Percentiles rank a stretch among this genome's conserved stretches.
Evolutionary conservation across 495 filamentous ascomycete species (phyloP).

Genomic region (Neurospora terricola): DNA sequence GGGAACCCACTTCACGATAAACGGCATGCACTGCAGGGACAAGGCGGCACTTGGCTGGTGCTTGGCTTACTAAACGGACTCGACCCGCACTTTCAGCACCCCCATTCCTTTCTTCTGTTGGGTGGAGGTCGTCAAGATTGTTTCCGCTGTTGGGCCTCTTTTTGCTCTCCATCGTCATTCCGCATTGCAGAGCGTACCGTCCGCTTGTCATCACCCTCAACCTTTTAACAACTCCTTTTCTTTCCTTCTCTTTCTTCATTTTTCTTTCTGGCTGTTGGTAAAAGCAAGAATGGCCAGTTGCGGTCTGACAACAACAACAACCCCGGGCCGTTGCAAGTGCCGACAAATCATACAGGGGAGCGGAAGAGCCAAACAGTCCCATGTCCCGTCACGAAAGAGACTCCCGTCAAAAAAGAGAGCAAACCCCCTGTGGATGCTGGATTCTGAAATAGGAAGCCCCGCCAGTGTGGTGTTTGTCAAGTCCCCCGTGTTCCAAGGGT

Average conservation of each 20-base stretch:
- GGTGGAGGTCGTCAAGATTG: not conserved
- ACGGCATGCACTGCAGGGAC: not conserved
- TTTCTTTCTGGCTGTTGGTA: not conserved
- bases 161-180: not conserved
- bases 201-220: not conserved
- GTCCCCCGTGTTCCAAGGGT: not conserved
- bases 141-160: not conserved
- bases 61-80: not conserved
- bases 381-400: not conserved
- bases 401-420: not conserved
- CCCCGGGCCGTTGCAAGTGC: not conserved
- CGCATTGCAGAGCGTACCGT: not conserved
- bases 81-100: not conserved
- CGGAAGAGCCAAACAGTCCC: not conserved
- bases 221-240: not conserved
- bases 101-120: not conserved
- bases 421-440: not conserved
- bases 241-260: not conserved
- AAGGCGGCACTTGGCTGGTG: not conserved
- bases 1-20: not conserved
- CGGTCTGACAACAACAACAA: not conserved
- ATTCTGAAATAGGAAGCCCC: not conserved
- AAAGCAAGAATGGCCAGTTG: not conserved
- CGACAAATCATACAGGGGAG: not conserved
- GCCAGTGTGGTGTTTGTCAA: not conserved